These are phyloP conservation scores for Blastobotrys niveus DNA, from an alignment of 1,139 yeast species.

Conservation along the genomic window DNA sequence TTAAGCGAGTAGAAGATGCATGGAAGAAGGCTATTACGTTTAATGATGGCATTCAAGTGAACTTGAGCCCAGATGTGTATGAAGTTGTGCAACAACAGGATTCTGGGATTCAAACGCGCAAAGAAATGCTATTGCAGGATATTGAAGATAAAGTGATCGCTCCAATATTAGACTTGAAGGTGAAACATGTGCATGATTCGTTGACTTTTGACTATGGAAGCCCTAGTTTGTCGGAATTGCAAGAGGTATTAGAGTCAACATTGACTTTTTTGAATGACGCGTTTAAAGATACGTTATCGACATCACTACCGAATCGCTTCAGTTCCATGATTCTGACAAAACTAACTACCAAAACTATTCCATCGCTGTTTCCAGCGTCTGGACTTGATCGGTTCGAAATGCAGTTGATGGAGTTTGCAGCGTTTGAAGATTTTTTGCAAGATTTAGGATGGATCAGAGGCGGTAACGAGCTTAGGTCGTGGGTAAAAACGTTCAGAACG, in stretches of 20 bases:
- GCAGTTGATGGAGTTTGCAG: conserved; percentile 21
- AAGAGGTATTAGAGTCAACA: conserved; percentile 18
- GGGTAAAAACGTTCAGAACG: conserved; percentile 23
- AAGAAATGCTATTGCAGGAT: conserved; percentile 21
- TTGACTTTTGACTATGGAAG: conserved; percentile 10
- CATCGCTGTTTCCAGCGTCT: conserved; percentile 24
- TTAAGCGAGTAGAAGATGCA: conserved; percentile 17
- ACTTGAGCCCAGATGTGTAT: conserved; percentile 18
- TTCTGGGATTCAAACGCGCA: conserved; percentile 15
- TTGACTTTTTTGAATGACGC: conserved; percentile 18
- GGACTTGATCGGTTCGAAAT: conserved; percentile 19
- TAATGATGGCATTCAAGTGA: conserved; percentile 17
- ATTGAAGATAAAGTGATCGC: conserved; percentile 22
- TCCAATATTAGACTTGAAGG: conserved; percentile 22
- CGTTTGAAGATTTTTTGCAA: conserved; percentile 24
- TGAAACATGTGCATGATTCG: conserved; percentile 14
- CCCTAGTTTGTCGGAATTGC: conserved; percentile 8
- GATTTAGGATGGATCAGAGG: conserved; percentile 24
- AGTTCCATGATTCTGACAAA: conserved; percentile 21
- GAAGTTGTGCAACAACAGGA: conserved; percentile 22
- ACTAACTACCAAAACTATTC: conserved; percentile 22
- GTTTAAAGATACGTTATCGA: conserved; percentile 18
- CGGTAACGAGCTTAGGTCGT: conserved; percentile 22
- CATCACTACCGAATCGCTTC: conserved; percentile 23
- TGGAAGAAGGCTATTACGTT: conserved; percentile 21